Conservation (phyloP, 306 rosid genomes). For the Ceratonia siliqua region DNA sequence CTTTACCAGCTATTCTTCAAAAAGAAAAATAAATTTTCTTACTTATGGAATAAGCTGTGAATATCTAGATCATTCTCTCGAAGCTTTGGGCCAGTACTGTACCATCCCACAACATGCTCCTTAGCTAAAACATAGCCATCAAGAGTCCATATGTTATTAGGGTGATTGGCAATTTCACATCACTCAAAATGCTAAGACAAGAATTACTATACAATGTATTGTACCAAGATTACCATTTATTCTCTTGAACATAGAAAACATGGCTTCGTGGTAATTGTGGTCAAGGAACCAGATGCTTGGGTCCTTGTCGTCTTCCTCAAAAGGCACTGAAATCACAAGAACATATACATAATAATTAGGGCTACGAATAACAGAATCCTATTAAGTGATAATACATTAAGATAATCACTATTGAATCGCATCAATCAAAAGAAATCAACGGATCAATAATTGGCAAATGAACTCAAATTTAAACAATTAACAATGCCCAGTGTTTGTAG, state of each 20-base stretch:
- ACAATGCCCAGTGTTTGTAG: neutral
- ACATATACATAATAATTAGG: neutral
- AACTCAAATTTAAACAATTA: neutral
- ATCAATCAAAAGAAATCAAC: no score
- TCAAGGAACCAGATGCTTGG: conserved; percentile 71
- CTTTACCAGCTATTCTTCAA: neutral
- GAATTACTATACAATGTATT: neutral
- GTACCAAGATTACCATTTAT: conserved; percentile 51
- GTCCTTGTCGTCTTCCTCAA: conserved; percentile 63
- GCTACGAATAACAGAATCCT: neutral
- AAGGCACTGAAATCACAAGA: conserved; percentile 53
- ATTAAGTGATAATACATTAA: neutral
- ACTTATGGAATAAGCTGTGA: conserved; percentile 64
- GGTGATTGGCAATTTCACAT: neutral
- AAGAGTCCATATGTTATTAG: neutral
- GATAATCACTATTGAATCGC: neutral
- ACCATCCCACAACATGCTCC: conserved; percentile 79
- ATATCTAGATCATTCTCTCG: conserved; percentile 63
- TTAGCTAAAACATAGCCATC: conserved; percentile 46
- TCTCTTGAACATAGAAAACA: conserved; percentile 71
- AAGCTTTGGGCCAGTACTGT: conserved; percentile 68
- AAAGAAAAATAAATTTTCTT: neutral
- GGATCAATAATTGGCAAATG: neutral
- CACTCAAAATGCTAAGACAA: neutral
- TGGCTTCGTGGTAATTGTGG: conserved; percentile 61